Conservation (phyloP, 2,329 filamentous ascomycete genomes). For the Trichoderma sp. region DNA sequence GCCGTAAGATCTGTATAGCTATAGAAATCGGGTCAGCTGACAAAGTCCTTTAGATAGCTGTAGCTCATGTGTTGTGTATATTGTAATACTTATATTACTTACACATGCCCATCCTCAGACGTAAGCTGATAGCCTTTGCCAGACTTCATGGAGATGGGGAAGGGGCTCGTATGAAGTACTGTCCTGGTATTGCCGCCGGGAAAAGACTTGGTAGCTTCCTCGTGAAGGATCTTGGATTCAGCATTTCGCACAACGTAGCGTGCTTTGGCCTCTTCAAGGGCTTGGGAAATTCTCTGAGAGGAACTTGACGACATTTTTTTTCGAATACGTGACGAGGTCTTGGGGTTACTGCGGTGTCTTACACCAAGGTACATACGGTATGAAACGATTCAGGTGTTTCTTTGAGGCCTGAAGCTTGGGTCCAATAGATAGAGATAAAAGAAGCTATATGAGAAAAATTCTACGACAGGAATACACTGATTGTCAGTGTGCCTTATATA, state of each 20-base stretch:
- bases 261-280: slow-evolving; percentile 41
- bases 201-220: slow-evolving; percentile 43
- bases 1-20: slow-evolving; percentile 64
- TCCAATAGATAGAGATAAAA: not conserved
- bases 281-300: slow-evolving; percentile 29
- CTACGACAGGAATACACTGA: not conserved
- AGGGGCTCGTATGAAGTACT: slow-evolving; percentile 49
- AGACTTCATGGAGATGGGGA: slow-evolving; percentile 48
- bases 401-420: not conserved
- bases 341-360: not conserved
- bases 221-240: slow-evolving; percentile 45
- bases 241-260: slow-evolving; percentile 46
- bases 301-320: slow-evolving; percentile 7
- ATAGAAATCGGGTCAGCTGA: not conserved
- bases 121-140: slow-evolving; percentile 43
- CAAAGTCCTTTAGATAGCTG: not conserved
- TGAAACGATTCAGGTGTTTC: not conserved
- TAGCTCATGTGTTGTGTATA: not conserved
- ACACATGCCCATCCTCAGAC: slow-evolving; percentile 48
- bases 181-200: slow-evolving; percentile 54
- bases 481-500: not conserved
- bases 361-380: not conserved
- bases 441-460: not conserved
- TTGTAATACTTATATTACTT: slow-evolving; percentile 22
- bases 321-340: not conserved